Percentiles rank a stretch among this genome's conserved stretches.
These are phyloP conservation scores for Xylaria sp. DNA, from an alignment of 495 filamentous ascomycete genomes.

Conservation along the genomic window DNA sequence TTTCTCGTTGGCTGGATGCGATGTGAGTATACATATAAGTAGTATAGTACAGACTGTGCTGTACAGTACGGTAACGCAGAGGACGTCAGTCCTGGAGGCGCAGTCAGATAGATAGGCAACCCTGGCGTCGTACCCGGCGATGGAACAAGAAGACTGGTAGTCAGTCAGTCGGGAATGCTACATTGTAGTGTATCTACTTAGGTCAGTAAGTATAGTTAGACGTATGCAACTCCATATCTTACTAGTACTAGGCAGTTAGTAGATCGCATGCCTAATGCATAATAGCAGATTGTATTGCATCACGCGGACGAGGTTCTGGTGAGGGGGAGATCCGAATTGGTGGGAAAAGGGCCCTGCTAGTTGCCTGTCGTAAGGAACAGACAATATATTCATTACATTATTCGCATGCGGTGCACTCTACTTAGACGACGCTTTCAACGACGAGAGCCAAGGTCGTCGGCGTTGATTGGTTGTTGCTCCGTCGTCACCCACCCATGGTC, in stretches of 20 bases:
- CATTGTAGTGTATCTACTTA: too few relatives aligned
- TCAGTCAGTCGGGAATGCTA: background rate
- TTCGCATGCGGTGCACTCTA: background rate
- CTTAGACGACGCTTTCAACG: background rate
- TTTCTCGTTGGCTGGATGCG: background rate
- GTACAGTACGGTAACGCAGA: background rate
- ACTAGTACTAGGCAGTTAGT: background rate
- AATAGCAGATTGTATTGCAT: conserved; percentile 25
- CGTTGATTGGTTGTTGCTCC: background rate
- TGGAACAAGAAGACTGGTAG: conserved; percentile 10
- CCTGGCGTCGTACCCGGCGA: conserved; percentile 2
- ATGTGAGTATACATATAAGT: too few relatives aligned
- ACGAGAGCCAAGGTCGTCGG: background rate
- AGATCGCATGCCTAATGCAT: conserved; percentile 25
- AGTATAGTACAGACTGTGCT: too few relatives aligned
- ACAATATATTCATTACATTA: background rate
- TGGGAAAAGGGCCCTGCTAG: conserved; percentile 2
- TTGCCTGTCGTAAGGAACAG: background rate
- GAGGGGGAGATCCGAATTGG: conserved; percentile 24
- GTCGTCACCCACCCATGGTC: background rate
- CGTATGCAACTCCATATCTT: background rate
- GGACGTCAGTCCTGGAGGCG: background rate
- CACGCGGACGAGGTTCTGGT: conserved; percentile 19
- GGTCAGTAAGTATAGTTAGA: background rate
- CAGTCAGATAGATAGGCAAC: conserved; percentile 24